Evolutionary conservation across 2,329 filamentous ascomycete species (phyloP), one percentile per base, ranked within the genome.

Genomic region (Claviceps lovelessii): DNA sequence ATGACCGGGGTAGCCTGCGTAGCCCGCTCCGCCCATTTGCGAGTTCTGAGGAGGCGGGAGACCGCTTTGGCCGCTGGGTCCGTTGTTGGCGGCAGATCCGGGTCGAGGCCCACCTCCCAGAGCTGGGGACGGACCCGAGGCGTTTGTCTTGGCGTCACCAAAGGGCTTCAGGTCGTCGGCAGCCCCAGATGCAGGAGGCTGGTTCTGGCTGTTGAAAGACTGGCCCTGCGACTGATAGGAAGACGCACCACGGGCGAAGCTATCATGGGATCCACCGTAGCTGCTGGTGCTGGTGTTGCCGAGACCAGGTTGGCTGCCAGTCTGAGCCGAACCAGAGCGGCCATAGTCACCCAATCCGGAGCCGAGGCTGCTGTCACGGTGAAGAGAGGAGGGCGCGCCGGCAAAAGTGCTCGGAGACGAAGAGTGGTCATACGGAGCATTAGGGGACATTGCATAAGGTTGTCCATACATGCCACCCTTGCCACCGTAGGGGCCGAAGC

Each of bases 121-220:
- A 3, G 78, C 78, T 47, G 79, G 78, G 57, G 77, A 81, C 11
- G 79, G 78, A 1, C 79, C 79, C 44, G 75, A 70, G 10, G 70
- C 70, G 33, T 50, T 56, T 19, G 72, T 63, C 73, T 82, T 82
- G 61, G 71, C 64, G 23, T 82, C 79, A 51, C 76, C 76, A 56
- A 79, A 82, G 0, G 77, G 76, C 73, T 82, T 82, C 66, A 82
- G 62, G 35, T 82, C 79, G 57, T 82, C 79, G 47, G 60, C 57
- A 9, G 73, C 67, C 7, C 70, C 69, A 42, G 70, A 69, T 48
- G 64, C 67, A 42, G 69, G 69, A 2, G 72, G 69, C 64, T 80
- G 78, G 7, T 71, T 68, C 54, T 77, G 72, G 54, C 69, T 73
- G 64, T 72, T 76, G 65, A 77, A 83, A 0, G 72, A 70, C 63